Conservation (phyloP, 75 land plant genomes). For the Chamaecyparis obtusa region DNA sequence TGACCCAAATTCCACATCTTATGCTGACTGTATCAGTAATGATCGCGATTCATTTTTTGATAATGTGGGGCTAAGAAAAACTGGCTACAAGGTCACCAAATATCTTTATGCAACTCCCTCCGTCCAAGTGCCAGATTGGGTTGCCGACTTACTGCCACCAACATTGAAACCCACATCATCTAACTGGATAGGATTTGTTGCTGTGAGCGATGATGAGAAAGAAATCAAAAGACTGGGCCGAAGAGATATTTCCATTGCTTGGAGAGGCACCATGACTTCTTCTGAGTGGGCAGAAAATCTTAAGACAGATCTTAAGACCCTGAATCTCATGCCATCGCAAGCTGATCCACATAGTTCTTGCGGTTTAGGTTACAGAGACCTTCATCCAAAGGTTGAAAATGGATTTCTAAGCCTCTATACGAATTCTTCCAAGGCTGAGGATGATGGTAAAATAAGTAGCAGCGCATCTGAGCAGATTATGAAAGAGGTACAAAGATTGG, state of each 20-base stretch:
- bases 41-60: constrained; percentile 38
- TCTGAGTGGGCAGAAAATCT: constrained; percentile 61
- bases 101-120: constrained; percentile 64
- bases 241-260: constrained; percentile 58
- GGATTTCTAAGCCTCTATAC: constrained; percentile 57
- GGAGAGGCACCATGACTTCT: constrained; percentile 59
- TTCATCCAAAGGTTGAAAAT: constrained; percentile 12
- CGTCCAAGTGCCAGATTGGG: no score
- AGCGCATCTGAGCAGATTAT: constrained; percentile 35
- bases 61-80: constrained; percentile 19
- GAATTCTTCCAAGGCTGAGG: constrained; percentile 1
- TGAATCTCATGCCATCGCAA: background rate
- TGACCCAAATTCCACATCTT: constrained; percentile 20
- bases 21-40: constrained; percentile 22
- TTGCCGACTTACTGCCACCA: constrained; percentile 12
- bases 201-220: constrained; percentile 43
- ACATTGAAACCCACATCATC: constrained; percentile 21
- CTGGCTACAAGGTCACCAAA: constrained; percentile 37
- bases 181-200: constrained; percentile 74
- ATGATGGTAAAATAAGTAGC: background rate
- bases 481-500: constrained; percentile 30
- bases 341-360: background rate
- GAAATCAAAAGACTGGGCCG: constrained; percentile 15
- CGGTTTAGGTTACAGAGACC: background rate
- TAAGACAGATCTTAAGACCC: constrained; percentile 21